Evolutionary conservation across 352 stramenopile species (phyloP).

Genomic region (Phytophthora kernoviae): DNA sequence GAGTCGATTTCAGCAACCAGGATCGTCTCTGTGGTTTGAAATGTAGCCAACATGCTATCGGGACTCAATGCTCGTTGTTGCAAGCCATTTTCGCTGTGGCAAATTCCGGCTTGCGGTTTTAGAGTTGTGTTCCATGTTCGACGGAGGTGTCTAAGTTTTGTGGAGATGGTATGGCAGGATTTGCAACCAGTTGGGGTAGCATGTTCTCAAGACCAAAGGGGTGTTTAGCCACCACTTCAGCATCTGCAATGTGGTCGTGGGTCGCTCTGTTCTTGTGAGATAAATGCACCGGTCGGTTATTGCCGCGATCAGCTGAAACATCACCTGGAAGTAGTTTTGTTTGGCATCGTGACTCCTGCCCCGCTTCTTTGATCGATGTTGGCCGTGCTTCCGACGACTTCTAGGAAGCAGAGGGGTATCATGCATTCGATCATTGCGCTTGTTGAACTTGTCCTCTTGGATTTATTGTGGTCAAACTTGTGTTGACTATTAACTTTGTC

Average conservation of each 20-base stretch:
- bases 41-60: slow-evolving; percentile 27
- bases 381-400: slow-evolving; percentile 2
- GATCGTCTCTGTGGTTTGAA: slow-evolving; percentile 43
- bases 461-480: neutral
- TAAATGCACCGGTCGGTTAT: slow-evolving; percentile 21
- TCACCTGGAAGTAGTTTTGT: neutral
- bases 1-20: slow-evolving; percentile 45
- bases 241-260: neutral
- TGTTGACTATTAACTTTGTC: no score
- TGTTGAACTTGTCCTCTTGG: neutral
- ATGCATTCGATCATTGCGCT: neutral
- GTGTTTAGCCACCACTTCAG: neutral
- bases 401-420: neutral
- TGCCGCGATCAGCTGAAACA: neutral
- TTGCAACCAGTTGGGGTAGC: slow-evolving; percentile 9
- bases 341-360: neutral
- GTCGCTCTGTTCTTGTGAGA: neutral
- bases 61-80: slow-evolving; percentile 12
- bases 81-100: neutral
- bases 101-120: slow-evolving; percentile 3
- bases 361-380: slow-evolving; percentile 4
- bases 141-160: slow-evolving; percentile 5
- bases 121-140: slow-evolving; percentile 16
- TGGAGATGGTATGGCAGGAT: neutral
- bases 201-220: neutral